Conservation (phyloP, 2,329 filamentous ascomycete species). For the Fusarium annulatum region DNA sequence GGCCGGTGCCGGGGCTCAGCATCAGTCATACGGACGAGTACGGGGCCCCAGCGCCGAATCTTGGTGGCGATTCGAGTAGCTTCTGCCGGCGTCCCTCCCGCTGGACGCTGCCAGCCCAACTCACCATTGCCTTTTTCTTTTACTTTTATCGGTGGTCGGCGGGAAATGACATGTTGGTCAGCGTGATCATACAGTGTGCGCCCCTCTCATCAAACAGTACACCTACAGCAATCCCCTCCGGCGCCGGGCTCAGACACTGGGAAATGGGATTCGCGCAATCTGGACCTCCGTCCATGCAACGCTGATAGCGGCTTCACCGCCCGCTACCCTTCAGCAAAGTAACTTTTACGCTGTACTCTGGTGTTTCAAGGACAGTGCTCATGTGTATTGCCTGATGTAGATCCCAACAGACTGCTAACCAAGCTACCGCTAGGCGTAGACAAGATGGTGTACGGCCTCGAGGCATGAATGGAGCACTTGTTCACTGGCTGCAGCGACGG, state of each 20-base stretch:
- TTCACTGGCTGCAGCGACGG: conserved; percentile 17
- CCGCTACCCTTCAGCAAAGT: conserved; percentile 34
- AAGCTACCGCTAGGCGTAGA: conserved; percentile 22
- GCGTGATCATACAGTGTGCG: conserved; percentile 42
- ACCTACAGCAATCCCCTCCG: not conserved
- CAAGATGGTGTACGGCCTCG: conserved; percentile 41
- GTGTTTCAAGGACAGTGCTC: conserved; percentile 22
- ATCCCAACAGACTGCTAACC: conserved; percentile 39
- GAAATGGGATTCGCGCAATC: conserved; percentile 33
- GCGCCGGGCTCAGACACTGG: conserved; percentile 28
- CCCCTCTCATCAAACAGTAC: conserved; percentile 17
- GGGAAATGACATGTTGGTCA: conserved; percentile 45
- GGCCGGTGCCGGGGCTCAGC: conserved; percentile 34
- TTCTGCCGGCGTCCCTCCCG: conserved; percentile 29
- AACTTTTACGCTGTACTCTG: conserved; percentile 4
- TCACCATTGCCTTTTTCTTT: not conserved
- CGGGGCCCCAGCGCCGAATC: conserved; percentile 30
- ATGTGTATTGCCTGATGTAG: conserved; percentile 34
- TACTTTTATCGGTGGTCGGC: conserved; percentile 22
- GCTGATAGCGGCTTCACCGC: conserved; percentile 43
- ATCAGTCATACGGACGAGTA: conserved; percentile 36
- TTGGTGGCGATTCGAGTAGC: conserved; percentile 41
- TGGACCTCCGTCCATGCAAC: conserved; percentile 34
- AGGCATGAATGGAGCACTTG: conserved; percentile 39
- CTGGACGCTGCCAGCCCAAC: conserved; percentile 11